Percentiles rank a stretch among this genome's conserved stretches.
Conservation (phyloP, 202 grass and related monocot species). For the Schoenoplectus triqueter region DNA sequence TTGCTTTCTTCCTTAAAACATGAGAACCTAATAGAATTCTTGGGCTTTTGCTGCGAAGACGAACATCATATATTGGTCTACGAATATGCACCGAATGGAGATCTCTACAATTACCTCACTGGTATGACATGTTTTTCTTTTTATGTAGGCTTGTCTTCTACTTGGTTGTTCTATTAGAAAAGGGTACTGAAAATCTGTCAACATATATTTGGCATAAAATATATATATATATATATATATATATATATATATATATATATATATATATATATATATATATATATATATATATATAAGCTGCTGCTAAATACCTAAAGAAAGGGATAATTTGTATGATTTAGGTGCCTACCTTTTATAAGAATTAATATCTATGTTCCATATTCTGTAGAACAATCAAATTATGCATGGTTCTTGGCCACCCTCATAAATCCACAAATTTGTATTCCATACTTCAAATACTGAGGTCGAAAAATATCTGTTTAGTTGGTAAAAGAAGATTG, state of each 20-base stretch:
- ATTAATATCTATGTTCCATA: background rate
- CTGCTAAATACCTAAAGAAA: background rate
- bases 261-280: background rate
- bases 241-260: background rate
- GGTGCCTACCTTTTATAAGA: background rate
- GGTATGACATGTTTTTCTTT: background rate
- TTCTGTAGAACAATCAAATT: background rate
- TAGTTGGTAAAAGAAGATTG: background rate
- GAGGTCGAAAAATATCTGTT: background rate
- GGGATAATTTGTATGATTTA: background rate
- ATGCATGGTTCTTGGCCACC: background rate
- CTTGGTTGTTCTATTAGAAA: background rate
- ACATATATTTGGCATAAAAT: background rate
- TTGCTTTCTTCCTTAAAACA: conserved; percentile 6
- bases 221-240: background rate
- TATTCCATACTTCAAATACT: background rate
- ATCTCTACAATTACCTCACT: background rate
- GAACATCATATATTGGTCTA: conserved; percentile 22
- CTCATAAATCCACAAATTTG: background rate
- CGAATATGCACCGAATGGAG: background rate
- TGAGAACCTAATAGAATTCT: background rate
- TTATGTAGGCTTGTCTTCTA: background rate
- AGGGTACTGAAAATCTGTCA: background rate
- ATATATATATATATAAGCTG: background rate
- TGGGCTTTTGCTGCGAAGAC: conserved; percentile 14